Evolutionary conservation across 306 rosid genomes (phyloP).

Genomic region (Ormosia semicastrata): DNA sequence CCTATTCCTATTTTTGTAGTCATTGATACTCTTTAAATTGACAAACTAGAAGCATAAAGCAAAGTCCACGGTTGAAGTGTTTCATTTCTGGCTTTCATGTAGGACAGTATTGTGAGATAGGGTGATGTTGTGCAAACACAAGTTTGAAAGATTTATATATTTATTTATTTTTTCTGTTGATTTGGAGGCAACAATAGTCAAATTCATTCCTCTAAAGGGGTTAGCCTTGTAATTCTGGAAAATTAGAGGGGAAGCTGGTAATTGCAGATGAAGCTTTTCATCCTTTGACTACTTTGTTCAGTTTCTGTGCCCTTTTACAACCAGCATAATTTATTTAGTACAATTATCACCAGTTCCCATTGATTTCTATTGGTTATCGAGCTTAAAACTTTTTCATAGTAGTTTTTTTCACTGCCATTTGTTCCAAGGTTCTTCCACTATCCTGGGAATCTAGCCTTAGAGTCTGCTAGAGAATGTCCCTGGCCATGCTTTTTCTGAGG

Average conservation of each 20-base stretch:
- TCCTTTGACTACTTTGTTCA: not conserved
- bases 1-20: not conserved
- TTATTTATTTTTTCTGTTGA: not conserved
- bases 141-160: not conserved
- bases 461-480: not conserved
- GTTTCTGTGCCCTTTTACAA: not conserved
- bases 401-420: not conserved
- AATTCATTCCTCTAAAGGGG: not conserved
- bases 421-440: not conserved
- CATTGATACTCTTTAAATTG: not conserved
- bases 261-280: not conserved
- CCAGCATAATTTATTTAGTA: not conserved
- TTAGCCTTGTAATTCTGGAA: not conserved
- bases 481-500: not conserved
- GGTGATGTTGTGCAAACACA: not conserved
- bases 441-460: not conserved
- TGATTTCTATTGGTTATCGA: not conserved
- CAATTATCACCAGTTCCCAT: not conserved
- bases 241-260: not conserved
- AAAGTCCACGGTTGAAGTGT: not conserved
- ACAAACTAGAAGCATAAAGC: slow-evolving; percentile 1
- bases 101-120: not conserved
- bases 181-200: not conserved
- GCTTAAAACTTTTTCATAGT: not conserved
- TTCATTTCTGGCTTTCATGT: slow-evolving; percentile 14